Percentiles rank a stretch among this genome's conserved stretches.
Conservation (phyloP, 257 asterid genomes). For the Catharanthus roseus region DNA sequence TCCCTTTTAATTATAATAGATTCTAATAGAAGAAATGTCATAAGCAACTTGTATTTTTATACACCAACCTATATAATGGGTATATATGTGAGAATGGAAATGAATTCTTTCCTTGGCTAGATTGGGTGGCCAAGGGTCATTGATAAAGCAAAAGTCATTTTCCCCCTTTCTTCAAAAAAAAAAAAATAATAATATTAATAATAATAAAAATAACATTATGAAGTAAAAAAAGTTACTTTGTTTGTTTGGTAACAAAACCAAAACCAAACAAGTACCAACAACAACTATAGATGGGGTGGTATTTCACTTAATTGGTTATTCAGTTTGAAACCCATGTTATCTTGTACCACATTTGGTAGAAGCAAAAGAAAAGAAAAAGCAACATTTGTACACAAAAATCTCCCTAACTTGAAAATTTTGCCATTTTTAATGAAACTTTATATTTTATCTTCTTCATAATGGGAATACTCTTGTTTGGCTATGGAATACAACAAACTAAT, state of each 20-base stretch:
- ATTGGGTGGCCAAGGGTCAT: not conserved
- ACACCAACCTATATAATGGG: not conserved
- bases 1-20: no score
- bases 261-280: not conserved
- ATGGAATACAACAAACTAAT: not conserved
- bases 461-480: not conserved
- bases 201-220: no score
- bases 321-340: not conserved
- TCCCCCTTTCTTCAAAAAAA: not conserved
- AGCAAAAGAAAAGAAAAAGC: constrained; percentile 3
- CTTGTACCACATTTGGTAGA: not conserved
- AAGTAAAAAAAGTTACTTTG: not conserved
- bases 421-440: not conserved
- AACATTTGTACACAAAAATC: not conserved
- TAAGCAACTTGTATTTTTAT: not conserved
- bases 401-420: not conserved
- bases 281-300: not conserved
- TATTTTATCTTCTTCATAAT: not conserved
- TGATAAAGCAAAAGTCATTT: not conserved
- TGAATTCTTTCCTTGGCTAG: not conserved
- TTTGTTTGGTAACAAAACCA: constrained; percentile 5
- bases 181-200: no score
- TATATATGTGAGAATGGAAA: not conserved
- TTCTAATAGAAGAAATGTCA: not conserved
- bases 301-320: not conserved